Evolutionary conservation across 345 rosid genomes (phyloP), one percentile per base, ranked within the genome.

Genomic region (Corchorus capsularis): DNA sequence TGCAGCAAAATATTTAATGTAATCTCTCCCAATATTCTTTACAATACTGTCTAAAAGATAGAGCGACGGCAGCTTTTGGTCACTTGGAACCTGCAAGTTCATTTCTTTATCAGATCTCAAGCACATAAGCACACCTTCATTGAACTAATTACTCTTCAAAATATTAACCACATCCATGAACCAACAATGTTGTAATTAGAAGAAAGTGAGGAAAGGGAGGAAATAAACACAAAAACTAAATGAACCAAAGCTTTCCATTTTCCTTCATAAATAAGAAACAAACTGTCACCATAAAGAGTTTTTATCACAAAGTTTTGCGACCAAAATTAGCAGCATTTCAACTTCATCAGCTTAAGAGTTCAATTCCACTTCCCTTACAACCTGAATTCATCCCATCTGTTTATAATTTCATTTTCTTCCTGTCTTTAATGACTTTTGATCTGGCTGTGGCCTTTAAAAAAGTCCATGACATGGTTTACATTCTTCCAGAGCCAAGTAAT

Each of bases 31-130:
- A 49, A 94, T 94, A 80, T 96, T 96, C 90, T 96, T 96, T 75
- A 96, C 98, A 85, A 96, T 96, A 88, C 99, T 96, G 88, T 96
- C 99, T 79, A 96, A 83, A 63, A 96, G 97, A 91, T 96, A 96
- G 78, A 96, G 92, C 8, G 98, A 88, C 69, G 99, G 99, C 79
- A 96, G 86, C 94, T 96, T 96, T 87, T 96, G 99, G 64, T 96
- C 99, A 78, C 92, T 92, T 64, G 99, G 97, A 79, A 93, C 97
- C 99, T 96, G 99, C 93, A 88, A 82, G 72, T 61, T 78, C 73
- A 82, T 64, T 63, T 79, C 74, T 77, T 77, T 37, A 84, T 92
- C 77, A 92, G 89, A 86, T 78, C 70, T 70, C 78, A 65, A 70
- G 53, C 61, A 53, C 19, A 32, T 15, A 69, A 69, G 47, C 5